Evolutionary conservation across 2,329 filamentous ascomycete genomes (phyloP).

Genomic region (Pleomassaria siparia): DNA sequence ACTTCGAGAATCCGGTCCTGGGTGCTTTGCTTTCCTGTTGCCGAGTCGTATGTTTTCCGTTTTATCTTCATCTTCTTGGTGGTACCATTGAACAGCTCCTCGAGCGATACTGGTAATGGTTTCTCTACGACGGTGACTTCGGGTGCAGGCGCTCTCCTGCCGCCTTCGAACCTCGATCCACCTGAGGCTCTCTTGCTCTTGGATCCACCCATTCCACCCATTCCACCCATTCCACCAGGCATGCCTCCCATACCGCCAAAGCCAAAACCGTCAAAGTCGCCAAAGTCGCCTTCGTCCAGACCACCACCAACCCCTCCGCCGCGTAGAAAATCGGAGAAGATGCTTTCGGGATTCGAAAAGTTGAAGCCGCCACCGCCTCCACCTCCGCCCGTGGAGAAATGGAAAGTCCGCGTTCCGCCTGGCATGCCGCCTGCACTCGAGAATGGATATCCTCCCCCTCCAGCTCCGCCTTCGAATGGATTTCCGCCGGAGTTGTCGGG

Average conservation of each 20-base stretch:
- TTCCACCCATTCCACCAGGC: slow-evolving; percentile 39
- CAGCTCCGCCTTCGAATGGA: slow-evolving; percentile 50
- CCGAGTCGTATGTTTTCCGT: slow-evolving; percentile 84
- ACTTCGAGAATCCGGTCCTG: slow-evolving; percentile 92
- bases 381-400: slow-evolving; percentile 62
- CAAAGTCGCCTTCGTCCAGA: slow-evolving; percentile 4
- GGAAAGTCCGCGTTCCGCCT: slow-evolving; percentile 60
- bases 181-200: slow-evolving; percentile 33
- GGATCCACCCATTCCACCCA: slow-evolving; percentile 41
- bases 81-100: slow-evolving; percentile 83
- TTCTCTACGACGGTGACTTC: slow-evolving; percentile 92
- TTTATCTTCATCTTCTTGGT: slow-evolving; percentile 99
- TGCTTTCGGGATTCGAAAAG: slow-evolving; percentile 80
- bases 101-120: slow-evolving; percentile 75
- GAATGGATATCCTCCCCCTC: slow-evolving; percentile 55
- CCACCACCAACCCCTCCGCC: slow-evolving; percentile 48
- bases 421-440: slow-evolving; percentile 61
- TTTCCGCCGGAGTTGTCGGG: slow-evolving; percentile 49
- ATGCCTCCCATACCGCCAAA: slow-evolving; percentile 40
- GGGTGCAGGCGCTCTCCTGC: slow-evolving; percentile 61
- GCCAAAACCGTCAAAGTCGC: slow-evolving; percentile 20
- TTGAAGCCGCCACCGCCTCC: slow-evolving; percentile 67
- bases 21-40: slow-evolving; percentile 77
- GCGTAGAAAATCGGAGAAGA: slow-evolving; percentile 83
- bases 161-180: slow-evolving; percentile 37